Base-by-base conservation (phyloP, 106 monocot species). In the Dendrobium catenatum region DNA sequence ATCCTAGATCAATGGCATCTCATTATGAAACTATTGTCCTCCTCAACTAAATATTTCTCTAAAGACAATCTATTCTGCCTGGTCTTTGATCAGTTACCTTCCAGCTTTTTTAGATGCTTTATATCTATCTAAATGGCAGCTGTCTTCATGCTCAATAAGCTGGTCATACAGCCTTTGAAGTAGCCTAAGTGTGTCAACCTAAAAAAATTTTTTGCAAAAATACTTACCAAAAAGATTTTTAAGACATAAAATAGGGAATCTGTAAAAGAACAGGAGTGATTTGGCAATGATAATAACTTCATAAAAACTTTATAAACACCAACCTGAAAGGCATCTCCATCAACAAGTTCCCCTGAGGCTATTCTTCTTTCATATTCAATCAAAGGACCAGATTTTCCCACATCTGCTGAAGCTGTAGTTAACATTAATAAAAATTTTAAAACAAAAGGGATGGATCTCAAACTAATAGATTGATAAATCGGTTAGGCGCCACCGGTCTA, bases 261-360 rank as follows among this genome's bases (percentile, higher is more conserved):
- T 67, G 5, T 68, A 59, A 67, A 27, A 16, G 27, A 55, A 55
- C 2, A 46, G 6, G 24, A 24, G 13, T 37, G 37, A 80, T 37
- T 8, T 15, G 56, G 31, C 7, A 20, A 73, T 24, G 27, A 37
- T 81, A 19, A 76, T 49, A 16, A 20, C 51, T 58, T 56, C 31
- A 44, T 66, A 20, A 18, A 24, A 29, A 22, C 8, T 7, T 72
- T n/a, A 20, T 37, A 44, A 26, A 19, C 47, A 68, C 64, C 75
- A 72, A 89, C 97, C 90, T 98, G 94, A 83, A 86, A 91, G 77
- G 67, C 72, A 79, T 98, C 97, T 31, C 97, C 97, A 88, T 93
- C 97, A 81, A 84, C 47, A 78, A 98, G 88, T 22, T 94, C 97
- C 37, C 93, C 91, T 18, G 89, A 88, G 46, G 89, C 82, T 55